A percentile compares a stretch with the other conserved stretches of the same genome.
Evolutionary conservation across 208 protist species (phyloP).

Genomic region (Acanthamoeba sp.): DNA sequence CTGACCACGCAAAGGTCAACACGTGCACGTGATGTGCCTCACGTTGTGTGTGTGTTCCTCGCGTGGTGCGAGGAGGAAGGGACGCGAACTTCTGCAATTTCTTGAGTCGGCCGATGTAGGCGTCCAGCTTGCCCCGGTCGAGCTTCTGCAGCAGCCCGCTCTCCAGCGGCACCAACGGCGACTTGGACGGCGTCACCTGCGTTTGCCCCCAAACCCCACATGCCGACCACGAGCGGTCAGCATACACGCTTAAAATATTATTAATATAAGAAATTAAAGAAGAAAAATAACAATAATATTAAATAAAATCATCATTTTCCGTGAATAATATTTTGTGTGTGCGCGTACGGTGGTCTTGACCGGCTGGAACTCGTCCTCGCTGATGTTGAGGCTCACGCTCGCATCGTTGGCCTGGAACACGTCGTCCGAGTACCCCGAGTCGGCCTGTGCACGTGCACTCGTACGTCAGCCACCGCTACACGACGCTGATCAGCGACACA

Average conservation of each 20-base stretch:
- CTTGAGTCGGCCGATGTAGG: background rate
- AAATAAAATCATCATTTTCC: no score
- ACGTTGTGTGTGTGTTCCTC: background rate
- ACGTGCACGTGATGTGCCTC: no score
- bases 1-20: no score
- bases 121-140: background rate
- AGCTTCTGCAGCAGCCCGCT: background rate
- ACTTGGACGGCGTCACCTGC: slow-evolving; percentile 18
- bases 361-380: slow-evolving; percentile 14
- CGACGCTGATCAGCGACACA: background rate
- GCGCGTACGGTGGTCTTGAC: background rate
- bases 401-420: background rate
- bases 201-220: background rate
- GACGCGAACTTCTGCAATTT: background rate
- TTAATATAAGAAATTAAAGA: no score
- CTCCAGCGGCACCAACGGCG: background rate
- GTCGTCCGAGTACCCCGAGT: background rate
- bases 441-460: background rate
- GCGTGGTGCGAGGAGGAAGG: no score
- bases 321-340: no score
- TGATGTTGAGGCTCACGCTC: slow-evolving; percentile 13
- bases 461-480: background rate
- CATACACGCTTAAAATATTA: no score
- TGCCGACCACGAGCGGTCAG: no score
- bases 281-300: no score